Conservation (phyloP, 225 moss, liverwort and hornwort genomes). For the Rhytidiadelphus loreus region DNA sequence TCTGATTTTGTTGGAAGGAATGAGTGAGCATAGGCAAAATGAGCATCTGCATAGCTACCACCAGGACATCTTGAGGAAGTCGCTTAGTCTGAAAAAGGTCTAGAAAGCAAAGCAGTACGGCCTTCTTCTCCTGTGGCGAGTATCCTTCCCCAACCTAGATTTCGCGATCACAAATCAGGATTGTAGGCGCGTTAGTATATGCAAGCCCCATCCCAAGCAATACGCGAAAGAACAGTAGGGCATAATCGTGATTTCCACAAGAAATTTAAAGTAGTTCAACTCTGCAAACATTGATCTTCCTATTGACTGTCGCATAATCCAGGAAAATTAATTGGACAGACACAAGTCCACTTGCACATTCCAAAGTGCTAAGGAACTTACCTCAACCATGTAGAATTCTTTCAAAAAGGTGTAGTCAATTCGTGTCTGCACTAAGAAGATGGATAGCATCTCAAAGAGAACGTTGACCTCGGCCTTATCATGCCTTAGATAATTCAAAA, state of each 20-base stretch:
- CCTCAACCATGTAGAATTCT: constrained; percentile 99
- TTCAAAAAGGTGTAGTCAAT: constrained; percentile 98
- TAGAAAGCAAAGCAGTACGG: constrained; percentile 80
- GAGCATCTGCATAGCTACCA: constrained; percentile 98
- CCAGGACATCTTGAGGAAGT: constrained; percentile 79
- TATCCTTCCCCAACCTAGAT: constrained; percentile 96
- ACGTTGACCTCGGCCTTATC: constrained; percentile 94
- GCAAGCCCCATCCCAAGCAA: not conserved
- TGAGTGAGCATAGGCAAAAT: constrained; percentile 98
- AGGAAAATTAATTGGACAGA: not conserved
- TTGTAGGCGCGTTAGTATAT: not conserved
- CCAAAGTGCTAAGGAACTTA: constrained; percentile 7
- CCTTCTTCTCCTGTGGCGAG: constrained; percentile 82
- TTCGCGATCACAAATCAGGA: not conserved
- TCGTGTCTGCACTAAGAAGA: constrained; percentile 93
- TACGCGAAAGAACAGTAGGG: not conserved
- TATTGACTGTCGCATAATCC: not conserved
- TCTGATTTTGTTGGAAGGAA: constrained; percentile 90
- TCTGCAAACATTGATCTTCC: not conserved
- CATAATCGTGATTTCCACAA: not conserved
- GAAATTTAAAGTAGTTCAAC: not conserved
- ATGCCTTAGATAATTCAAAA: constrained; percentile 91
- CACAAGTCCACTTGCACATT: not conserved
- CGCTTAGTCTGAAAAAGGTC: constrained; percentile 83
- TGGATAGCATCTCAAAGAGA: constrained; percentile 99